Conservation (phyloP, 495 filamentous ascomycete species). For the Staphylotrichum longicolle region DNA sequence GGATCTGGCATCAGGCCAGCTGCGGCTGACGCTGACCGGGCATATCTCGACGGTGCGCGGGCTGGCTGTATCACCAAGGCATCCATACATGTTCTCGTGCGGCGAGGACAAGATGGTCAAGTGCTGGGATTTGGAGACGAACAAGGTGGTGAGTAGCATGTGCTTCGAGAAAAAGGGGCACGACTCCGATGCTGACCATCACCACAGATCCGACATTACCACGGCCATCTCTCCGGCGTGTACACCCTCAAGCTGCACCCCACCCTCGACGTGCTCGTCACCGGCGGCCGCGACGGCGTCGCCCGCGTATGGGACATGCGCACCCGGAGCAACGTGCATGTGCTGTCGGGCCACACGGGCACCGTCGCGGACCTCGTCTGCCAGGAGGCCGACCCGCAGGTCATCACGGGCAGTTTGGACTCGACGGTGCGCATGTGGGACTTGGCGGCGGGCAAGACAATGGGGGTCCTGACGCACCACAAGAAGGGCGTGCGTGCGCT, state of each 20-base stretch:
- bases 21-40: conserved; percentile 87
- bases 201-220: conserved; percentile 79
- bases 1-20: conserved; percentile 82
- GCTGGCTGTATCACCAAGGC: conserved; percentile 85
- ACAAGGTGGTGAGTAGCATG: conserved; percentile 63
- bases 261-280: conserved; percentile 90
- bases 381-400: conserved; percentile 94
- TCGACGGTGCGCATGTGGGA: conserved; percentile 94
- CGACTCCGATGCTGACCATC: neutral
- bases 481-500: conserved; percentile 94
- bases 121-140: conserved; percentile 98
- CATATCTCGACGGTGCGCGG: conserved; percentile 97
- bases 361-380: conserved; percentile 87
- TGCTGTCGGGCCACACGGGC: conserved; percentile 82
- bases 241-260: conserved; percentile 91
- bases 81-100: conserved; percentile 97
- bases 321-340: conserved; percentile 91
- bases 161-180: too few relatives aligned
- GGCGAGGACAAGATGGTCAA: conserved; percentile 99
- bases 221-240: conserved; percentile 94
- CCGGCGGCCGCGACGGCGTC: conserved; percentile 91
- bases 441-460: conserved; percentile 90
- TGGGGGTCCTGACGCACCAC: conserved; percentile 96
- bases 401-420: conserved; percentile 89
- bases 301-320: conserved; percentile 99